Evolutionary conservation across 805 yeast species (phyloP), one percentile per base, ranked within the genome.

Genomic region (Vanderwaltozyma verrucispora): DNA sequence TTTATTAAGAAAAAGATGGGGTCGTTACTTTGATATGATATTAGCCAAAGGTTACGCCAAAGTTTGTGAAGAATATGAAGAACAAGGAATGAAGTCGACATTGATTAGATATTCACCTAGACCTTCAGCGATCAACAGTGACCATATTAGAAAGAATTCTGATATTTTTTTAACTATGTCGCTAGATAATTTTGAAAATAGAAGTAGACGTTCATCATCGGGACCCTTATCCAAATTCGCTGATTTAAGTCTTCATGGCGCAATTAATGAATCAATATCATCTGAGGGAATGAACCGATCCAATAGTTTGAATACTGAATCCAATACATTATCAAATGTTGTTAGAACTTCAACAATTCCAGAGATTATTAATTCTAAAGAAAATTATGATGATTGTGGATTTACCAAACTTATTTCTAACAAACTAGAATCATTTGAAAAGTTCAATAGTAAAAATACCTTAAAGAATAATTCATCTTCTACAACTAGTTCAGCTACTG

Each of bases 1-100:
- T 44, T 60, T 82, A 4, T 63, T 83, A 37, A 67, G 82, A 46
- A 80, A 77, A 46, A 65, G 92, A 51, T 83, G 94, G 94, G 92
- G 92, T 1, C 57, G 73, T 25, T 77, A 72, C 43, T 83, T 83
- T 50, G 77, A 78, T 44, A 67, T 68, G 45, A 44, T 81, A 14
- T 54, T 82, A 28, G 66, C 86, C 0, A 69, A 72, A 47, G 82
- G 79, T 1, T 83, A 80, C 53, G 74, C 80, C 0, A 64, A 72
- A 40, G 79, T 83, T 8, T 58, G 59, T 9, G 48, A 54, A 27
- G 55, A 51, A 24, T 48, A 61, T 29, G 63, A 63, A 13, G 26
- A 27, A 3, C 20, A 35, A n/a, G 48, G 43, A 7, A 37, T 27
- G 15, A 41, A 38, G 17, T 43, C 51, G 7, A 37, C 46, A 4